Base-by-base conservation (phyloP, 1,284 basidiomycete species). In the Austroboletus rostrupii region DNA sequence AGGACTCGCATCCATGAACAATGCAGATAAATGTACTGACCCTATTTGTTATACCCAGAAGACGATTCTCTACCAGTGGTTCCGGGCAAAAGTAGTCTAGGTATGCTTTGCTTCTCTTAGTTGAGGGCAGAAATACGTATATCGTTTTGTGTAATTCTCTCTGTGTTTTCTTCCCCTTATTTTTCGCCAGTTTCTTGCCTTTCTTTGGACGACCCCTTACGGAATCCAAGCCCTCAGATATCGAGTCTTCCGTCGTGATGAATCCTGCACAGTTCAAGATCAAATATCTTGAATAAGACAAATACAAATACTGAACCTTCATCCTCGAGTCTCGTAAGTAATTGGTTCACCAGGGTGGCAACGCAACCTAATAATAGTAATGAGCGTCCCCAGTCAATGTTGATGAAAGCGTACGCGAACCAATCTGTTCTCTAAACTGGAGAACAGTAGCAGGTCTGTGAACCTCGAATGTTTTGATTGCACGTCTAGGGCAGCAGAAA, bases 391-490 rank as follows among this genome's bases (percentile, higher is more conserved):
- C 10, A 45, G 43, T 19, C 6, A 35, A 47, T 17, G 17, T 40
- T 32, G 29, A 31, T 50, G 16, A 51, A 47, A n/a, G 28, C 35
- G 19, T 41, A 26, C 11, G 67, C 72, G 55, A 57, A 83, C 87
- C 83, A 43, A 84, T 76, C 39, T 73, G 59, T 58, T 78, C 81
- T 43, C 76, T 73, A 61, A 90, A 89, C 39, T 76, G 73, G 16
- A 73, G 68, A 2, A 74, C 68, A 11, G 72, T 74, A 26, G 74
- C 71, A 3, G 78, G 75, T 31, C 72, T 73, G 43, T 75, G 60
- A 12, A 64, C 67, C 61, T 90, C 84, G 23, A 75, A 81, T 36
- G 83, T 65, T 60, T 90, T 90, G 59, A 90, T 85, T 13, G 86
- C 84, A 44, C 86, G 77, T 61, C 87, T 90, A 48, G 44, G 47